Evolutionary conservation across 352 stramenopile species (phyloP), one percentile per base, ranked within the genome.

Genomic region (Globisporangium emineosum): DNA sequence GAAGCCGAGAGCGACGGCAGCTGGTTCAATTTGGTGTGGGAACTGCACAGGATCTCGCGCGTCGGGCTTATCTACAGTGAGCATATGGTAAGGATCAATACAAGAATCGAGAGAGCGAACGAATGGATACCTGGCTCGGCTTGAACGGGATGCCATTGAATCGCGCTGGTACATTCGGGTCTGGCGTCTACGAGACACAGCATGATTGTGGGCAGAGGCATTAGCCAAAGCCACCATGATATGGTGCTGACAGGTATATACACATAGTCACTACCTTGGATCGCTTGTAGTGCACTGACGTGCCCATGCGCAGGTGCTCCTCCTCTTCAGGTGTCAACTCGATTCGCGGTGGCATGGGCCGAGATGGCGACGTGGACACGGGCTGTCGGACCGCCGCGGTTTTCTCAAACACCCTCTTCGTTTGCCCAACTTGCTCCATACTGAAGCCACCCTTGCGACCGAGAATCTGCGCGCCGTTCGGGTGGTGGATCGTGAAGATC

Each of bases 91-190:
- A n/a, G n/a, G n/a, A n/a, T n/a, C n/a, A n/a, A n/a, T n/a, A n/a
- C n/a, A n/a, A n/a, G n/a, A n/a, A n/a, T n/a, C n/a, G n/a, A n/a
- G n/a, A n/a, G n/a, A n/a, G n/a, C n/a, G n/a, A n/a, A n/a, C n/a
- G n/a, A n/a, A n/a, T n/a, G n/a, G 52, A 57, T n/a, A 89, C 75
- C 57, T 88, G 71, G 54, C 77, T 88, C 29, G 73, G 67, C 37
- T 65, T 78, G 62, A 83, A 90, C n/a, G 81, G 77, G 32, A 90
- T 62, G 29, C 75, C 75, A 30, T 90, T 90, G 66, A 87, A 88
- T 40, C 81, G 67, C 7, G 81, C 81, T 21, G 81, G 81, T 5
- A 90, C 51, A 55, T 88, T 72, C 13, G 78, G 81, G 35, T 90
- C 81, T 10, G 73, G 75, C 1, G 60, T 77, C 77, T 86, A 52